Evolutionary conservation across 202 grass and related monocot species (phyloP).

Genomic region (Brachypodium distachyon): DNA sequence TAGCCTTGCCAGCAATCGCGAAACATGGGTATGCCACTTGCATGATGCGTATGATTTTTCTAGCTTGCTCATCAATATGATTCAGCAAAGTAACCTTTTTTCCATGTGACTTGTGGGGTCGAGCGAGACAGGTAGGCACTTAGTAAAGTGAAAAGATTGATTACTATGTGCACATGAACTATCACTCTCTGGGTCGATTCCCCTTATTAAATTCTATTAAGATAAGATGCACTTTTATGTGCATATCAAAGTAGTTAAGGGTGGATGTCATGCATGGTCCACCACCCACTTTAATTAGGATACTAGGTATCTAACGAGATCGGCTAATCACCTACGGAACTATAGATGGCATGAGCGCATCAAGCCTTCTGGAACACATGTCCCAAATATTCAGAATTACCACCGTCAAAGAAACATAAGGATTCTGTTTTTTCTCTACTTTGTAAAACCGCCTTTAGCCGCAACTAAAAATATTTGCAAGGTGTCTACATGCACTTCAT

Average conservation of each 20-base stretch:
- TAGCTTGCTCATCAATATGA: neutral
- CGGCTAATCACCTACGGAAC: neutral
- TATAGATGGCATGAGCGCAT: conserved; percentile 1
- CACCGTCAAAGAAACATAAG: neutral
- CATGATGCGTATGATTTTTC: neutral
- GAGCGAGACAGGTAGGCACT: neutral
- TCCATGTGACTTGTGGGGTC: conserved; percentile 22
- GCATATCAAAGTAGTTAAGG: conserved; percentile 6
- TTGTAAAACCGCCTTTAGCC: neutral
- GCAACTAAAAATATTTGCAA: neutral
- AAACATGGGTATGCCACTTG: neutral
- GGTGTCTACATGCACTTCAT: neutral
- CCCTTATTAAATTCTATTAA: neutral
- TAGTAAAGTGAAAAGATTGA: conserved; percentile 10
- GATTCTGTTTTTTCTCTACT: neutral
- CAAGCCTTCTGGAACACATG: neutral
- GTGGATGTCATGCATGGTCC: conserved; percentile 11
- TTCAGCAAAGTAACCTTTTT: conserved; percentile 6
- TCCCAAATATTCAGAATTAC: conserved; percentile 12
- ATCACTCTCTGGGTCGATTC: conserved; percentile 22
- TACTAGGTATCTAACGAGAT: conserved; percentile 5
- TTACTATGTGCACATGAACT: conserved; percentile 19
- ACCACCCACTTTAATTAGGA: conserved; percentile 9
- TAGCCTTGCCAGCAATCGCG: neutral
- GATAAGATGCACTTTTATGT: neutral